Evolutionary conservation across 768 basidiomycete genomes (phyloP).

Genomic region (Suillus discolor): DNA sequence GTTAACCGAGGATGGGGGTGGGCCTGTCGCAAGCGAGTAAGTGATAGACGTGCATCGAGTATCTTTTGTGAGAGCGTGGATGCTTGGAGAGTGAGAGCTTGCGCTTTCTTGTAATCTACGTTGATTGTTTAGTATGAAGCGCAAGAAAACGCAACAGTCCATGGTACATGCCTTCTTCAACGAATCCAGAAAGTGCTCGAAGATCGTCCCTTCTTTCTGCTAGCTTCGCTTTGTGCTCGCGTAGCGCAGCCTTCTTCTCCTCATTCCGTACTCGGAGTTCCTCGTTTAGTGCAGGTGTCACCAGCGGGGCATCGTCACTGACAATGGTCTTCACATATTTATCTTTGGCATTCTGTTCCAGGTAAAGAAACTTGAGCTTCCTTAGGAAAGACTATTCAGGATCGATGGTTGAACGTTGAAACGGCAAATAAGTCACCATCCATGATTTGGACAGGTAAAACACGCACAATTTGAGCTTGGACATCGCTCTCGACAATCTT

Average conservation of each 20-base stretch:
- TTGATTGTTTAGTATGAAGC: not conserved
- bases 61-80: constrained; percentile 71
- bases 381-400: constrained; percentile 61
- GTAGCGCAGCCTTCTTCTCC: constrained; percentile 70
- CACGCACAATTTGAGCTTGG: constrained; percentile 59
- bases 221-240: constrained; percentile 63
- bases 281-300: constrained; percentile 81
- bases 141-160: constrained; percentile 3
- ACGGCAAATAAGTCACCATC: not conserved
- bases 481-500: constrained; percentile 60
- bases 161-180: constrained; percentile 61
- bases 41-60: constrained; percentile 77
- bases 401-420: constrained; percentile 10
- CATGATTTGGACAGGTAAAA: not conserved
- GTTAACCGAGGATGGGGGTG: constrained; percentile 84
- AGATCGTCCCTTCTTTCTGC: constrained; percentile 66
- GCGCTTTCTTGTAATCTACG: constrained; percentile 63
- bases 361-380: constrained; percentile 86
- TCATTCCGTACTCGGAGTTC: constrained; percentile 60
- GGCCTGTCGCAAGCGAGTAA: constrained; percentile 79
- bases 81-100: constrained; percentile 53
- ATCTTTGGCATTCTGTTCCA: constrained; percentile 90
- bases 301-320: constrained; percentile 80
- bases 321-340: constrained; percentile 87
- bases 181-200: constrained; percentile 60